Percentiles rank a stretch among this genome's conserved stretches.
Conservation (phyloP, 331 rosid genomes). For the Saraca asoca region DNA sequence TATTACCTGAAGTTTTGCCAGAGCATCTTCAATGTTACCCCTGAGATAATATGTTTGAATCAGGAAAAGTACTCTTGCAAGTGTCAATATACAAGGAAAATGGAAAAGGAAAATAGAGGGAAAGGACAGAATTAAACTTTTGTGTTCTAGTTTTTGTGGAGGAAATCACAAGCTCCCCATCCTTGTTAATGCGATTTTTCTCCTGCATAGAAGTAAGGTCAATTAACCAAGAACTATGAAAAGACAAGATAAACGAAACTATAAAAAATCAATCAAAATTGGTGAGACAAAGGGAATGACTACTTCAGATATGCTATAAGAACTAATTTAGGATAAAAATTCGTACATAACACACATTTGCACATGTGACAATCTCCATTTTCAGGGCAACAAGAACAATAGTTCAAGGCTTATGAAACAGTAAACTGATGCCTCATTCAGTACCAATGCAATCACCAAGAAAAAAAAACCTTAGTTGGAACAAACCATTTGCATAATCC, state of each 20-base stretch:
- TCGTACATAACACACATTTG: neutral
- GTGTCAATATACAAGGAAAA: slow-evolving; percentile 24
- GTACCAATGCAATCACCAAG: neutral
- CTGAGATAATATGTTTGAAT: slow-evolving; percentile 31
- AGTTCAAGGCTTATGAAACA: slow-evolving; percentile 26
- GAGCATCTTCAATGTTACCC: slow-evolving; percentile 92
- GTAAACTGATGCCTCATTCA: neutral
- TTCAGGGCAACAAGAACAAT: neutral
- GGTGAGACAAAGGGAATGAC: neutral
- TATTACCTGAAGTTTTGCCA: slow-evolving; percentile 81
- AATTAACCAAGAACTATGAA: slow-evolving; percentile 18
- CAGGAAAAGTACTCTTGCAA: slow-evolving; percentile 31
- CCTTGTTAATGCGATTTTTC: slow-evolving; percentile 65
- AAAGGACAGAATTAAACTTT: slow-evolving; percentile 58
- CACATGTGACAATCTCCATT: neutral
- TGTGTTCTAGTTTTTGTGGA: slow-evolving; percentile 94
- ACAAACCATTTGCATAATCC: slow-evolving; percentile 74
- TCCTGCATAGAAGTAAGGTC: slow-evolving; percentile 58
- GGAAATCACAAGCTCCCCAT: slow-evolving; percentile 90
- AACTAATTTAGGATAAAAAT: neutral
- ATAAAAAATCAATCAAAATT: no score
- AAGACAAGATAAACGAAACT: slow-evolving; percentile 28
- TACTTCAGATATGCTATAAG: neutral
- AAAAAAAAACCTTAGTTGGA: neutral
- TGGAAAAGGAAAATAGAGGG: slow-evolving; percentile 11